Percentiles rank a stretch among this genome's conserved stretches.
Conservation (phyloP, 1,139 yeast genomes). For the Diutina neorugosa region DNA sequence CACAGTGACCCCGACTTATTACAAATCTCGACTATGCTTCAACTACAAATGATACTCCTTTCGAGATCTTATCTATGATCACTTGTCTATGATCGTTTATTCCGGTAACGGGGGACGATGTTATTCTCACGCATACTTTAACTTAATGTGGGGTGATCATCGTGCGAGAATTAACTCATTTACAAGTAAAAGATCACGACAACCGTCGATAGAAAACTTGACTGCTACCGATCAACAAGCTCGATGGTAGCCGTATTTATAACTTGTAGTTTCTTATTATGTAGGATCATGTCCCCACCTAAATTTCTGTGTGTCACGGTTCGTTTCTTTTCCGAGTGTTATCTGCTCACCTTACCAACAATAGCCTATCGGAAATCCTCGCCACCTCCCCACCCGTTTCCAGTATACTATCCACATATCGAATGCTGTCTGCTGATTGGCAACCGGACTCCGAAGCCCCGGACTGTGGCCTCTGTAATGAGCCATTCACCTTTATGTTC, state of each 20-base stretch:
- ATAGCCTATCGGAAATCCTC: neutral
- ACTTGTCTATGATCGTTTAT: too few species aligned
- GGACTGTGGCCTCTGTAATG: constrained; percentile 53
- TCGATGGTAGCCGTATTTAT: neutral
- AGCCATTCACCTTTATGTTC: constrained; percentile 48
- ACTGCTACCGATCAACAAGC: neutral
- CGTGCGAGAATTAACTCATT: neutral
- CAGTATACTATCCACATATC: neutral
- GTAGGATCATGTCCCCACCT: neutral
- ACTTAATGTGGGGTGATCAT: neutral
- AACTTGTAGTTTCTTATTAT: neutral
- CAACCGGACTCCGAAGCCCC: constrained; percentile 57
- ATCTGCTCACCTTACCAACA: neutral
- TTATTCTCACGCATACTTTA: neutral
- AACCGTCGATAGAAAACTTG: neutral
- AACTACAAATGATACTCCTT: neutral
- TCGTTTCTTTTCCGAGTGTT: neutral
- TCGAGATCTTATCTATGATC: neutral
- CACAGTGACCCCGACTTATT: too few species aligned
- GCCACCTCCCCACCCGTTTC: neutral
- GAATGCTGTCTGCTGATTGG: constrained; percentile 41
- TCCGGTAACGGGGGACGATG: neutral
- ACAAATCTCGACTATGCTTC: too few species aligned
- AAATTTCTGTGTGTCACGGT: neutral
- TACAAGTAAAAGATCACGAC: neutral